Conservation (phyloP, 257 asterid genomes). For the Solanum paucissectum region DNA sequence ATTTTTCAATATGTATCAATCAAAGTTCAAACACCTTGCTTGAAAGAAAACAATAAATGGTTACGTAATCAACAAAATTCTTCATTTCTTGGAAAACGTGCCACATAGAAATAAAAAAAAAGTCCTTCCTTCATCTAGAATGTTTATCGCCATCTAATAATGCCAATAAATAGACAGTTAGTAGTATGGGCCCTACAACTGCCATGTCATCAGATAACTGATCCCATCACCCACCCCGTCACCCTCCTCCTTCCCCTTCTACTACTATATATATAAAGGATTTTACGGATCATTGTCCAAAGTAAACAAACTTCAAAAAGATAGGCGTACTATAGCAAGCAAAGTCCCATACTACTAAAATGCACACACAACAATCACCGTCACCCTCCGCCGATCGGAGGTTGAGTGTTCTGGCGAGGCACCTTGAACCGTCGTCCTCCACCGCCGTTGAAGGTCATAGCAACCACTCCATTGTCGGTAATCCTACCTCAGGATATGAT, state of each 20-base stretch:
- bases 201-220: neutral
- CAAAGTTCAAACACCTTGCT: neutral
- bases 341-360: conserved; percentile 10
- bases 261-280: neutral
- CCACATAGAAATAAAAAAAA: neutral
- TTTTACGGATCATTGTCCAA: neutral
- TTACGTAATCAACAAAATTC: neutral
- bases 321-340: conserved; percentile 4
- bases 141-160: neutral
- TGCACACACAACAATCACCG: conserved; percentile 24
- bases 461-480: conserved; percentile 25
- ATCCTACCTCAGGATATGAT: conserved; percentile 44
- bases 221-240: neutral
- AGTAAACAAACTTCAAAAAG: neutral
- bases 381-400: conserved; percentile 57
- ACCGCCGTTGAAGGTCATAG: conserved; percentile 14
- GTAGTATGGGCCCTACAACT: neutral
- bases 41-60: neutral
- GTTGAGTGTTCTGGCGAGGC: conserved; percentile 42
- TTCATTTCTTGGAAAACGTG: neutral
- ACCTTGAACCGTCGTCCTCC: conserved; percentile 34
- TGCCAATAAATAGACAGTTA: neutral
- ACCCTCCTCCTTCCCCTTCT: neutral
- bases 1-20: neutral
- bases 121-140: neutral